Base-by-base conservation (phyloP, 495 filamentous ascomycete species). In the Hypoxylon crocopeplum region DNA sequence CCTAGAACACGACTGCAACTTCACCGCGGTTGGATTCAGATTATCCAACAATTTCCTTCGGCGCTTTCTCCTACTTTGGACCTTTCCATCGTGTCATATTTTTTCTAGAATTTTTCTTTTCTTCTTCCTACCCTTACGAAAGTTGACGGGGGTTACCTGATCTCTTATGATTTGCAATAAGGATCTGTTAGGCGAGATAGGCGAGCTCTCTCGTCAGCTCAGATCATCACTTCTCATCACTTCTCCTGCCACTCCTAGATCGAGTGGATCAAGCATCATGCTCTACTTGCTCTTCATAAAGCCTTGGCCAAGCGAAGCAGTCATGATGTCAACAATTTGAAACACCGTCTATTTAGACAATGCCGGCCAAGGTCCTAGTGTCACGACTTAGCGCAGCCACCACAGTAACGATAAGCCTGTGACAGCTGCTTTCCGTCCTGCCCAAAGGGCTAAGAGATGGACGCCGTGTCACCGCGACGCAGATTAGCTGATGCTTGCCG, bases 81-180 rank as follows among this genome's bases (percentile, higher is more conserved):
- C 17, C 32, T 34, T 45, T 29, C 29, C 25, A 21, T 24, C 39
- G 24, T 49, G 20, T 29, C 32, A 38, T 51, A 16, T 13, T 38
- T 33, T 50, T 62, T 62, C 59, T 62, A 62, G 59, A 62, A 62
- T 29, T 22, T 11, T 62, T 62, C 52, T n/a, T 38, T 42, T 32
- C 32, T 20, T 20, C 36, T 10, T 46, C 13, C 21, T 17, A 27
- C 4, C 7, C 48, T 30, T 46, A 52, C 17, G 13, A 36, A 27
- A 34, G 7, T 12, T 11, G 15, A 48, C 36, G 19, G 34, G 11
- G 29, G 21, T 27, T 41, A 41, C 55, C 49, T n/a, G 20, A 63
- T 63, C 53, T 54, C 36, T 25, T 19, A 41, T 29, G 44, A 47
- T 51, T 51, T 49, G 27, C 25, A 40, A 40, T 56, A 27, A 10